phyloP scores from a whole-genome alignment of 2,329 filamentous ascomycete genomes.

The Bipolaris gigantea region DNA sequence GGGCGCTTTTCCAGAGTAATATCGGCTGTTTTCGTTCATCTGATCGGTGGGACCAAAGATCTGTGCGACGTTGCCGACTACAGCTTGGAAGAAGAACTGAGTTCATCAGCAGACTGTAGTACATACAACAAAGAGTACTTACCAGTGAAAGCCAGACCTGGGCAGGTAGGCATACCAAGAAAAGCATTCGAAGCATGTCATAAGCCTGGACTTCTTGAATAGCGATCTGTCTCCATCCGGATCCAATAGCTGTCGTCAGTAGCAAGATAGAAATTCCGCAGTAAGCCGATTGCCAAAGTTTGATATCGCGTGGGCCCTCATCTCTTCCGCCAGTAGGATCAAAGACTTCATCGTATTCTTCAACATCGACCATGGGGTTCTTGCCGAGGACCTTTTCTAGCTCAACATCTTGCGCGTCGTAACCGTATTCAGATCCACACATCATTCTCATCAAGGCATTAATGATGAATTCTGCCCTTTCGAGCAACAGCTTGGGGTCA shows the following conservation, averaged over 20 bases:
- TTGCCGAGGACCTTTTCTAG: slow-evolving; percentile 36
- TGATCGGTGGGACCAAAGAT: slow-evolving; percentile 78
- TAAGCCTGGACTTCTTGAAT: slow-evolving; percentile 59
- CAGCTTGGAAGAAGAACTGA: slow-evolving; percentile 39
- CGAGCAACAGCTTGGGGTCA: slow-evolving; percentile 70
- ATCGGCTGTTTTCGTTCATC: slow-evolving; percentile 75
- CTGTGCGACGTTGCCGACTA: slow-evolving; percentile 38
- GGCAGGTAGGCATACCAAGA: slow-evolving; percentile 56
- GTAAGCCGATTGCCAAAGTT: slow-evolving; percentile 59
- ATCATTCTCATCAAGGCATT: slow-evolving; percentile 74
- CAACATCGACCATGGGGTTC: slow-evolving; percentile 16
- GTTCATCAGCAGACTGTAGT: slow-evolving; percentile 3
- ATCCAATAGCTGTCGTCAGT: slow-evolving; percentile 56
- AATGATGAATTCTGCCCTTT: slow-evolving; percentile 72
- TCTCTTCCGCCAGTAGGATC: slow-evolving; percentile 38
- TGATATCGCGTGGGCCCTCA: slow-evolving; percentile 50
- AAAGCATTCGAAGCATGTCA: slow-evolving; percentile 57
- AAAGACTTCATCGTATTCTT: slow-evolving; percentile 23
- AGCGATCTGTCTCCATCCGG: slow-evolving; percentile 60
- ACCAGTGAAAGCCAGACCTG: slow-evolving; percentile 63
- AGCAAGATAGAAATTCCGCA: slow-evolving; percentile 58
- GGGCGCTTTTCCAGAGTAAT: slow-evolving; percentile 67
- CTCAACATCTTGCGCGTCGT: slow-evolving; percentile 45
- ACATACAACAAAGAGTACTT: slow-evolving; percentile 14
- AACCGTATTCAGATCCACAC: slow-evolving; percentile 55